Evolutionary conservation across 2,329 filamentous ascomycete genomes (phyloP).

Genomic region (Neurospora crassa): DNA sequence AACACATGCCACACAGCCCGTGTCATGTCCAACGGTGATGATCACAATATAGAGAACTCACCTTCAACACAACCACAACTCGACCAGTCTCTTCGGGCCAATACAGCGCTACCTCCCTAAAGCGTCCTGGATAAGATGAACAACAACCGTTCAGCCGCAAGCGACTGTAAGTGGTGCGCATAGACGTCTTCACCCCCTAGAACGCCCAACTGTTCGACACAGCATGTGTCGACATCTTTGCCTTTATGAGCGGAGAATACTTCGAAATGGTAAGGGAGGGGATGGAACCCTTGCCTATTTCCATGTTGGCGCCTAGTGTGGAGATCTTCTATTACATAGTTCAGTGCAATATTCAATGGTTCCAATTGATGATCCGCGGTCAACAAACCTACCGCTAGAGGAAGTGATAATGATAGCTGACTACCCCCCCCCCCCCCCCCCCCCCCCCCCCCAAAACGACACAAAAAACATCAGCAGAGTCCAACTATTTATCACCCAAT

Average conservation of each 20-base stretch:
- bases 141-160: not conserved
- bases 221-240: slow-evolving; percentile 41
- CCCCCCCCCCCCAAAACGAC: no score
- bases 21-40: not conserved
- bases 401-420: not conserved
- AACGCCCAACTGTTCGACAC: slow-evolving; percentile 39
- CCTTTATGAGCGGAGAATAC: slow-evolving; percentile 36
- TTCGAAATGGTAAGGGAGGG: slow-evolving; percentile 21
- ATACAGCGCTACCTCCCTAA: not conserved
- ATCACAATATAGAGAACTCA: not conserved
- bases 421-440: no score
- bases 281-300: slow-evolving; percentile 27
- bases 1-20: not conserved
- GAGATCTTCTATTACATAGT: slow-evolving; percentile 26
- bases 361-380: not conserved
- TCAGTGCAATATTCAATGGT: not conserved
- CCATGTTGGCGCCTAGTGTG: slow-evolving; percentile 32
- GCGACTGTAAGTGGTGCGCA: slow-evolving; percentile 23
- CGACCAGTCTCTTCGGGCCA: not conserved
- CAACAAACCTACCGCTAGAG: not conserved
- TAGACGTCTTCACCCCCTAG: slow-evolving; percentile 42
- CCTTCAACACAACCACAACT: not conserved
- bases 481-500: slow-evolving; percentile 25
- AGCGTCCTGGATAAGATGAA: not conserved
- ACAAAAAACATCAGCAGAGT: no score